A percentile compares a stretch with the other conserved stretches of the same genome.
Evolutionary conservation across 2,329 filamentous ascomycete genomes (phyloP).

Genomic region (Cercospora sp.): DNA sequence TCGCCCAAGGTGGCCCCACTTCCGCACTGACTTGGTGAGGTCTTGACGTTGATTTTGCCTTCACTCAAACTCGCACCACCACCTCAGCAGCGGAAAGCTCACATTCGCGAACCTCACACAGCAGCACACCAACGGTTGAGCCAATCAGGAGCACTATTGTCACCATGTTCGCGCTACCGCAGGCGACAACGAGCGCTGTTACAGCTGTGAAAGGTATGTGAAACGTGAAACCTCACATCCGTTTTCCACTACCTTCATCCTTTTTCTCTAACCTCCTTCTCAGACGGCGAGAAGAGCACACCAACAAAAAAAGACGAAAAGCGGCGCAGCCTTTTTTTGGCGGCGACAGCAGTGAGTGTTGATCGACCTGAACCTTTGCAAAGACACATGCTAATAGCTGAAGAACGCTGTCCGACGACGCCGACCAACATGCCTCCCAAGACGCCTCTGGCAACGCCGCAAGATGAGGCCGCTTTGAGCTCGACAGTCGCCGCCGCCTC

Average conservation of each 20-base stretch:
- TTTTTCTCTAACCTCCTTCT: not conserved
- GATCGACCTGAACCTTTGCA: not conserved
- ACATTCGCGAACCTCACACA: not conserved
- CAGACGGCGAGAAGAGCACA: constrained; percentile 3
- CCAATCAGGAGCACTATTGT: not conserved
- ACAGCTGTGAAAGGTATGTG: constrained; percentile 5
- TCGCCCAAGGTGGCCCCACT: not conserved
- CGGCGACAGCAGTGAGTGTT: constrained; percentile 7
- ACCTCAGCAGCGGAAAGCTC: not conserved
- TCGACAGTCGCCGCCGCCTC: not conserved
- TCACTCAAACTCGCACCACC: not conserved
- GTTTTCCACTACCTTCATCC: not conserved
- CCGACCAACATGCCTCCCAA: not conserved
- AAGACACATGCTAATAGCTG: not conserved
- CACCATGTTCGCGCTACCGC: constrained; percentile 23
- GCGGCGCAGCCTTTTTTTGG: constrained; percentile 6
- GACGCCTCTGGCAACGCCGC: not conserved
- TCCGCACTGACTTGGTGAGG: not conserved
- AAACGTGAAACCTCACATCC: constrained; percentile 12
- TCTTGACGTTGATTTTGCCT: not conserved
- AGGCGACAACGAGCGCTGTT: constrained; percentile 15
- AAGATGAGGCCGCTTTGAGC: constrained; percentile 6
- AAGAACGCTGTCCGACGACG: constrained; percentile 1
- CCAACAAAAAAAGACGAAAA: not conserved
- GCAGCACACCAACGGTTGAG: not conserved